phyloP scores from a whole-genome alignment of 352 stramenopile species.

The Phytophthora colocasiae region DNA sequence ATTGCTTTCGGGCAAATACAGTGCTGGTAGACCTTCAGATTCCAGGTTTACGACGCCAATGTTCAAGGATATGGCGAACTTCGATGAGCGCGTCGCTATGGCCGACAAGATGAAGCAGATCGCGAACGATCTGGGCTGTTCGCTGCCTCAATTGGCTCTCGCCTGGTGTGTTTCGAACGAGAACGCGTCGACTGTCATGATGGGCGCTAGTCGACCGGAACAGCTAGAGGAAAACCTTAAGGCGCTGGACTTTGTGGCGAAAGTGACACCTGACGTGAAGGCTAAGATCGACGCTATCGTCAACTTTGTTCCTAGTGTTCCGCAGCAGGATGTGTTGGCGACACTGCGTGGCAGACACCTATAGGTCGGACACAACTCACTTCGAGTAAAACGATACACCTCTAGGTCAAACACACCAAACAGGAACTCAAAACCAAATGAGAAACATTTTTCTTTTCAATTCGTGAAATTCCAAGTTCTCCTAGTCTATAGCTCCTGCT shows the following conservation, averaged over 20 bases:
- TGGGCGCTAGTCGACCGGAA: conserved; percentile 47
- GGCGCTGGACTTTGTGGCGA: conserved; percentile 44
- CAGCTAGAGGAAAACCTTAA: conserved; percentile 72
- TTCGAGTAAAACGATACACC: background rate
- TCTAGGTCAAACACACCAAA: too few species aligned
- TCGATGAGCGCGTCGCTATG: conserved; percentile 28
- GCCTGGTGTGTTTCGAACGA: conserved; percentile 55
- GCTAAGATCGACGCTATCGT: conserved; percentile 37
- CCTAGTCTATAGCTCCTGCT: conserved; percentile 15
- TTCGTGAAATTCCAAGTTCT: too few species aligned
- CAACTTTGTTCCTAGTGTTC: conserved; percentile 5
- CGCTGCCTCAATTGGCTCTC: conserved; percentile 50
- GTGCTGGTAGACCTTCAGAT: conserved; percentile 34
- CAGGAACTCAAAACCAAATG: too few species aligned
- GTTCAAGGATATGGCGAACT: conserved; percentile 3
- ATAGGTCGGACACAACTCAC: background rate
- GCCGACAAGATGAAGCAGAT: conserved; percentile 49
- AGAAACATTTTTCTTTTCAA: background rate
- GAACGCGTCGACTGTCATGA: conserved; percentile 59
- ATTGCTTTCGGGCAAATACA: conserved; percentile 72
- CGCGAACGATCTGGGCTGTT: conserved; percentile 56
- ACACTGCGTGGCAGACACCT: conserved; percentile 15
- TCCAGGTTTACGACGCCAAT: conserved; percentile 32
- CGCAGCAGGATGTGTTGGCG: background rate
- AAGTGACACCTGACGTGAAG: conserved; percentile 56